Evolutionary conservation across 306 rosid species (phyloP).

Genomic region (Cucumis sativus): DNA sequence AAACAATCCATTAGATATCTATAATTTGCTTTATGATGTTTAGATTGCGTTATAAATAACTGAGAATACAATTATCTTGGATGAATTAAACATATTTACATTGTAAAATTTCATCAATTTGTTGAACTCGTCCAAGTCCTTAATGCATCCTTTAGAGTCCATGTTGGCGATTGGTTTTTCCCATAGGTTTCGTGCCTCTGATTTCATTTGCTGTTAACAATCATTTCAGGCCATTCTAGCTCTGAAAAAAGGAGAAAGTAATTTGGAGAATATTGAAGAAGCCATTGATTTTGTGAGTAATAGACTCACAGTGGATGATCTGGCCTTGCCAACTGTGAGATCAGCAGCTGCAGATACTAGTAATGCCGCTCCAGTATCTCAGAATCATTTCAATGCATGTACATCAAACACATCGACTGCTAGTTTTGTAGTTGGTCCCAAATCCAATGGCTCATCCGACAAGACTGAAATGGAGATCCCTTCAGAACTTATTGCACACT

Average conservation of each 20-base stretch:
- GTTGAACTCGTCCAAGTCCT: not conserved
- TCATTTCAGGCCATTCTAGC: slow-evolving; percentile 58
- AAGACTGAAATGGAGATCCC: slow-evolving; percentile 56
- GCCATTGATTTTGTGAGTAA: slow-evolving; percentile 57
- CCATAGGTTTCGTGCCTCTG: slow-evolving; percentile 2
- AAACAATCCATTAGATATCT: not conserved
- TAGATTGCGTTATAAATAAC: not conserved
- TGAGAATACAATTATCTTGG: not conserved
- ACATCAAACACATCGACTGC: slow-evolving; percentile 24
- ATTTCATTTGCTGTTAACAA: slow-evolving; percentile 16
- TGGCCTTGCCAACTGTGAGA: slow-evolving; percentile 29
- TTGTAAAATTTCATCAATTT: not conserved
- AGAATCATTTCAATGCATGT: slow-evolving; percentile 36
- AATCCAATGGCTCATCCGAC: slow-evolving; percentile 28
- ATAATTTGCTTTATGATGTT: not conserved
- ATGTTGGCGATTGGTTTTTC: not conserved
- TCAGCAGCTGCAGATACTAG: slow-evolving; percentile 29
- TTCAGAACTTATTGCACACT: slow-evolving; percentile 68
- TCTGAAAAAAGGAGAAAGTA: slow-evolving; percentile 37
- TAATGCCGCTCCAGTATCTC: slow-evolving; percentile 27
- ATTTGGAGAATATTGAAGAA: slow-evolving; percentile 52
- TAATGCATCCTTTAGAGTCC: not conserved
- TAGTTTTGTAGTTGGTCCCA: slow-evolving; percentile 31
- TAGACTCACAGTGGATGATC: slow-evolving; percentile 46
- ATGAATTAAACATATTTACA: not conserved